phyloP scores from a whole-genome alignment of 306 rosid genomes.

The Corylus americana region DNA sequence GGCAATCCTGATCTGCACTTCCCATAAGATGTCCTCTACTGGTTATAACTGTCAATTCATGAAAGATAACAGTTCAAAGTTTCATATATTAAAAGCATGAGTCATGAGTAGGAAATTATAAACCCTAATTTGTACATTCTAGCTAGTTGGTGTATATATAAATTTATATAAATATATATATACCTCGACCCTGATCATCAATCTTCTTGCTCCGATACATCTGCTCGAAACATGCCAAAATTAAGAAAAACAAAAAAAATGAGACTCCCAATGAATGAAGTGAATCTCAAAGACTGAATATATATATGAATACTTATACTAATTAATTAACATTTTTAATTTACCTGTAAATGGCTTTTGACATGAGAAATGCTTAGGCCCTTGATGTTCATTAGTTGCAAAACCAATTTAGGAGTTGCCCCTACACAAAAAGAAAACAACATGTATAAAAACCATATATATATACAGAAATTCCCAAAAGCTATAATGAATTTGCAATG shows the following conservation, averaged over 20 bases:
- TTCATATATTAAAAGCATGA: neutral
- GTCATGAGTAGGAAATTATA: neutral
- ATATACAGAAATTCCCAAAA: neutral
- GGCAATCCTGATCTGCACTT: neutral
- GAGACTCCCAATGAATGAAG: neutral
- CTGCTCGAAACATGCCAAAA: neutral
- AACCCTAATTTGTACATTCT: neutral
- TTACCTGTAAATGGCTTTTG: constrained; percentile 16
- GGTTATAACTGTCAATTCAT: neutral
- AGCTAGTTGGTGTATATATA: neutral
- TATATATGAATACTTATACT: neutral
- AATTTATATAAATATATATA: no score
- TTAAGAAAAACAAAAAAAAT: neutral
- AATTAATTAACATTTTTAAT: neutral
- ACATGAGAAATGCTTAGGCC: constrained; percentile 11
- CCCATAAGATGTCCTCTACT: constrained; percentile 8
- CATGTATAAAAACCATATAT: no score
- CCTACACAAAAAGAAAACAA: neutral
- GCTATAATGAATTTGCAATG: neutral
- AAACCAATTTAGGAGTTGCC: constrained; percentile 14
- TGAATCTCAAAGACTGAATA: neutral
- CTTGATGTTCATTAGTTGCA: constrained; percentile 10
- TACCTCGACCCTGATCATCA: constrained; percentile 12
- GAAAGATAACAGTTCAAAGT: neutral
- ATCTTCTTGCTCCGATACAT: constrained; percentile 14